These are phyloP conservation scores for Sporothrix protearum DNA, from an alignment of 2,329 filamentous ascomycete genomes.

Conservation along the genomic window DNA sequence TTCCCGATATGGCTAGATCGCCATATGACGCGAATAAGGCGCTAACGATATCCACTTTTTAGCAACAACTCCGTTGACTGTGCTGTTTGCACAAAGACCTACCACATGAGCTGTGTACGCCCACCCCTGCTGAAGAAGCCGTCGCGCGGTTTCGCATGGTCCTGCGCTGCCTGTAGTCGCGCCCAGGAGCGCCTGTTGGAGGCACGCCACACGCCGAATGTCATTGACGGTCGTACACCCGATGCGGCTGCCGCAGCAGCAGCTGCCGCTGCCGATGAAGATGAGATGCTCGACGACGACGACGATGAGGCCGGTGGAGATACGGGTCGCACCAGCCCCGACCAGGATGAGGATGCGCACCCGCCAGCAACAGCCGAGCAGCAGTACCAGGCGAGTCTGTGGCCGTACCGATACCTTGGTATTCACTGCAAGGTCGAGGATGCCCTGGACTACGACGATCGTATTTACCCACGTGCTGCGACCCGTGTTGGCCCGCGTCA, in stretches of 20 bases:
- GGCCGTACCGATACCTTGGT: slow-evolving; percentile 93
- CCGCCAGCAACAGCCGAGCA: slow-evolving; percentile 73
- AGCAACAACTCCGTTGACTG: slow-evolving; percentile 96
- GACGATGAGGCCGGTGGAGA: slow-evolving; percentile 66
- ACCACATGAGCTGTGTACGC: slow-evolving; percentile 97
- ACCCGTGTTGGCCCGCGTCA: slow-evolving; percentile 88
- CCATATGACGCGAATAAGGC: slow-evolving; percentile 24
- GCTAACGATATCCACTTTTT: slow-evolving; percentile 29
- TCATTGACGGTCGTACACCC: slow-evolving; percentile 64
- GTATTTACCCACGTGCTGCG: slow-evolving; percentile 93
- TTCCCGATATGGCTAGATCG: slow-evolving; percentile 25
- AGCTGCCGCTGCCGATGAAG: slow-evolving; percentile 49
- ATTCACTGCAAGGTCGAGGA: slow-evolving; percentile 95
- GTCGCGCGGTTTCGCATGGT: slow-evolving; percentile 96
- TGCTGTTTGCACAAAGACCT: slow-evolving; percentile 89
- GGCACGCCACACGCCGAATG: slow-evolving; percentile 77
- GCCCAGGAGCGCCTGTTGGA: slow-evolving; percentile 93
- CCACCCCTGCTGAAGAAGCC: slow-evolving; percentile 93
- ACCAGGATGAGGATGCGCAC: slow-evolving; percentile 53
- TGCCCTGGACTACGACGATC: slow-evolving; percentile 92
- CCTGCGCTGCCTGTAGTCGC: slow-evolving; percentile 90
- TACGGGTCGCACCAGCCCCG: slow-evolving; percentile 63
- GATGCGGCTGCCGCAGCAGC: slow-evolving; percentile 18
- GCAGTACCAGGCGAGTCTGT: slow-evolving; percentile 86
- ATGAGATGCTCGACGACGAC: slow-evolving; percentile 64